Base-by-base conservation (phyloP, 2,329 filamentous ascomycete species). In the Sporothrix globosa region DNA sequence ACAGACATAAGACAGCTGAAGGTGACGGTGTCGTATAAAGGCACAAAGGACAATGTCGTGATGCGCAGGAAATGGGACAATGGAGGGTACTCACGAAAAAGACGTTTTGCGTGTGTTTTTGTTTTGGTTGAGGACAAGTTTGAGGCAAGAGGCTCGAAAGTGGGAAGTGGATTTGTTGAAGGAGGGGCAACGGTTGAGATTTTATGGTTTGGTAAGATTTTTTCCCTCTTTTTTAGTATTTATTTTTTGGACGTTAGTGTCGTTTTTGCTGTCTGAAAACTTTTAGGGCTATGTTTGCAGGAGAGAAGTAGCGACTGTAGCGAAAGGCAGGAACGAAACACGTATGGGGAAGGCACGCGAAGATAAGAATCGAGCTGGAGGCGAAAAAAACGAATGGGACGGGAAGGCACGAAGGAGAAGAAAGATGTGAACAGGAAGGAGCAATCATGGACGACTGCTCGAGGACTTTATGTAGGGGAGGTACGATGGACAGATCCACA, bases 161-260 rank as follows among this genome's bases (percentile, higher is more conserved):
- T 70, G 69, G 68, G 71, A 71, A 72, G 69, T 71, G 70, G 68
- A 67, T 65, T 72, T 67, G 44, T 66, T 63, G 48, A 74, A 46
- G 70, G 72, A 72, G 73, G 73, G 73, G 72, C 72, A 44, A 65
- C 44, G 34, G 68, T 65, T 70, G 58, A 71, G 69, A 73, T 73
- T 73, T 73, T 71, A 71, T 69, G 67, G 69, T 54, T 56, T 69
- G 69, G 67, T 60, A 52, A 66, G 67, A 71, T 67, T 67, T 71
- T 69, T 67, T 68, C n/a, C 50, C 68, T 67, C 71, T 70, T 67
- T 68, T 72, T 67, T 44, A 24, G 30, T 50, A 68, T 69, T 71
- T 71, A 67, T 71, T 67, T 71, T 69, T 71, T 60, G 52, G 24
- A 21, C 54, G 21, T 53, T 72, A 72, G 71, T 68, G 71, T 69